Conservation (phyloP, 1,284 basidiomycete species). For the Sporisorium iseilematis-ciliati region DNA sequence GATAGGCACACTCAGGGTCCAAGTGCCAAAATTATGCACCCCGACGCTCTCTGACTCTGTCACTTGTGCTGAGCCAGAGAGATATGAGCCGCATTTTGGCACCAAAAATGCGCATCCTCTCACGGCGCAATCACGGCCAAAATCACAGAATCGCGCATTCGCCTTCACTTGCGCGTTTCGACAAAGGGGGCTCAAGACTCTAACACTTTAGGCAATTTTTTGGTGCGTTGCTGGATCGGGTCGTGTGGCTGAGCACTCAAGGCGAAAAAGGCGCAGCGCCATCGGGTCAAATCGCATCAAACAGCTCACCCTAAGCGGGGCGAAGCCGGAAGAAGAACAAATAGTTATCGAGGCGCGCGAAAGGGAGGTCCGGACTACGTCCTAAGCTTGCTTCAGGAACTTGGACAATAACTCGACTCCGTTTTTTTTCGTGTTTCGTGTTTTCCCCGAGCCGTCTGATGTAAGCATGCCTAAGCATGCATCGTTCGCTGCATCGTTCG, state of each 20-base stretch:
- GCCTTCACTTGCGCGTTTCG: conserved; percentile 8
- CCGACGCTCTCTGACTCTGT: conserved; percentile 3
- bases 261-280: not conserved
- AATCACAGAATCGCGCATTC: not conserved
- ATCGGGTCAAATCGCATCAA: no score
- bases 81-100: not conserved
- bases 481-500: no score
- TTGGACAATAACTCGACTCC: no score
- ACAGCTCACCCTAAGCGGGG: not conserved
- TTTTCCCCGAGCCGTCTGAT: no score
- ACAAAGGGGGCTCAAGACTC: not conserved
- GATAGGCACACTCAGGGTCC: conserved; percentile 17
- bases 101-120: not conserved
- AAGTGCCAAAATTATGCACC: conserved; percentile 4
- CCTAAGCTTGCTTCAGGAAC: no score
- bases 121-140: not conserved
- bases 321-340: conserved; percentile 9
- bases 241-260: not conserved
- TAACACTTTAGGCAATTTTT: not conserved
- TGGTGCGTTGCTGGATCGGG: not conserved
- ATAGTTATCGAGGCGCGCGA: not conserved
- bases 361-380: no score
- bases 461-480: no score
- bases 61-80: not conserved
- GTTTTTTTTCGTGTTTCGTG: no score